Conservation (phyloP, 768 basidiomycete genomes). For the Omphalotus guepiniiformis region DNA sequence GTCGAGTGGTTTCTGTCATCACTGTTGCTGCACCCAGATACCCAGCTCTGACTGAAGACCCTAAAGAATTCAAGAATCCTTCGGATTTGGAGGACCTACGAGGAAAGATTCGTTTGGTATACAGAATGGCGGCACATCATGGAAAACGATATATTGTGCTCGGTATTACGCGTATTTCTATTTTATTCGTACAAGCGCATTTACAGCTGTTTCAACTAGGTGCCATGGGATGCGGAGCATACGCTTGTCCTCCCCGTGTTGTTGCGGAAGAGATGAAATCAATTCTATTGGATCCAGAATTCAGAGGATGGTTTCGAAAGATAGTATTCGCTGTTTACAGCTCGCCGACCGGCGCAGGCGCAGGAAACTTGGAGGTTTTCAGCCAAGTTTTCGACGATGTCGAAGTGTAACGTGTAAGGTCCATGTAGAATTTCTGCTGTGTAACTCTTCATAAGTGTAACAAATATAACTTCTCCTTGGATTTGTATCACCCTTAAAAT, state of each 20-base stretch:
- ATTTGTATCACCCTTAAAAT: no score
- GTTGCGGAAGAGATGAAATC: slow-evolving; percentile 40
- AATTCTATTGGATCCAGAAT: slow-evolving; percentile 37
- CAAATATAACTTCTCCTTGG: no score
- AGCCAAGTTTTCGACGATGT: slow-evolving; percentile 27
- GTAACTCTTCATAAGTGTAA: no score
- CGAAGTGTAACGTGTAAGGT: slow-evolving; percentile 11
- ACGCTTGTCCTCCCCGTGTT: slow-evolving; percentile 34
- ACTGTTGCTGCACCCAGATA: slow-evolving; percentile 41
- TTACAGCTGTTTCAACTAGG: not conserved
- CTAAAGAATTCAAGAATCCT: slow-evolving; percentile 17
- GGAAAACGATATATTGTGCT: slow-evolving; percentile 33
- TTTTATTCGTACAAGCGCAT: not conserved
- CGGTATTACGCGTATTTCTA: slow-evolving; percentile 22
- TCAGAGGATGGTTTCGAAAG: slow-evolving; percentile 36
- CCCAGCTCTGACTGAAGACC: slow-evolving; percentile 25
- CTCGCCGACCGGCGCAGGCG: slow-evolving; percentile 19
- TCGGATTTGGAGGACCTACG: slow-evolving; percentile 31
- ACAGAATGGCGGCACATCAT: slow-evolving; percentile 38
- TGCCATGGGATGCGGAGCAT: slow-evolving; percentile 40
- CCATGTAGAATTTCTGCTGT: no score
- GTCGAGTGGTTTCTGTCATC: slow-evolving; percentile 37
- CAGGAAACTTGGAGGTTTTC: slow-evolving; percentile 36
- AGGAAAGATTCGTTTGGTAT: slow-evolving; percentile 39
- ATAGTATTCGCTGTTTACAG: slow-evolving; percentile 41